These are phyloP conservation scores for Phoma herbarum DNA, from an alignment of 2,329 filamentous ascomycete species.

Conservation along the genomic window DNA sequence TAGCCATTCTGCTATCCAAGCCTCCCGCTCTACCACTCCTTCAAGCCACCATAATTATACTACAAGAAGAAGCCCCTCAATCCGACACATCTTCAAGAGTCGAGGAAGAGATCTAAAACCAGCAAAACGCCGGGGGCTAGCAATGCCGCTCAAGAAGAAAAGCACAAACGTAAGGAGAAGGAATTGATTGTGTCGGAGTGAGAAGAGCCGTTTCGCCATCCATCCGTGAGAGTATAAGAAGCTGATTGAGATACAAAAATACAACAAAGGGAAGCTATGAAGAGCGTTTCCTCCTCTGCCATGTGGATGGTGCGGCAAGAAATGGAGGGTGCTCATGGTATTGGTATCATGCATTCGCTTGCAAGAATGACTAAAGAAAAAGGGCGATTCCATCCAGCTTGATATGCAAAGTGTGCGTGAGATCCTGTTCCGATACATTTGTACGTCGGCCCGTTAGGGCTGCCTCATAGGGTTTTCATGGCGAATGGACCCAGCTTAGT, in stretches of 20 bases:
- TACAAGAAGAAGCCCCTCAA: background rate
- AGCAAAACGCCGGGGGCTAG: slow-evolving; percentile 4
- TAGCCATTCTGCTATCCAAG: background rate
- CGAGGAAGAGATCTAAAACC: slow-evolving; percentile 10
- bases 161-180: background rate
- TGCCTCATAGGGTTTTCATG: background rate
- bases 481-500: slow-evolving; percentile 24
- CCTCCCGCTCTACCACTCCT: background rate
- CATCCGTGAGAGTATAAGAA: slow-evolving; percentile 6
- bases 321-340: slow-evolving; percentile 2
- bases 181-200: background rate
- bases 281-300: background rate
- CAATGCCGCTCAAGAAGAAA: slow-evolving; percentile 13
- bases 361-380: slow-evolving; percentile 19
- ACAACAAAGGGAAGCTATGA: slow-evolving; percentile 9
- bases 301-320: background rate
- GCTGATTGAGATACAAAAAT: slow-evolving; percentile 2
- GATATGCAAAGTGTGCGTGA: slow-evolving; percentile 21
- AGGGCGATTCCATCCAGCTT: slow-evolving; percentile 9
- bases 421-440: slow-evolving; percentile 16
- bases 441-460: background rate
- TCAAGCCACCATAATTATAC: background rate
- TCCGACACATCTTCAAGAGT: background rate
- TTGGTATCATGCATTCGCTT: slow-evolving; percentile 26
- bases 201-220: slow-evolving; percentile 12